Evolutionary conservation across 106 monocot genomes (phyloP), one percentile per base, ranked within the genome.

Genomic region (Chionographis japonica): DNA sequence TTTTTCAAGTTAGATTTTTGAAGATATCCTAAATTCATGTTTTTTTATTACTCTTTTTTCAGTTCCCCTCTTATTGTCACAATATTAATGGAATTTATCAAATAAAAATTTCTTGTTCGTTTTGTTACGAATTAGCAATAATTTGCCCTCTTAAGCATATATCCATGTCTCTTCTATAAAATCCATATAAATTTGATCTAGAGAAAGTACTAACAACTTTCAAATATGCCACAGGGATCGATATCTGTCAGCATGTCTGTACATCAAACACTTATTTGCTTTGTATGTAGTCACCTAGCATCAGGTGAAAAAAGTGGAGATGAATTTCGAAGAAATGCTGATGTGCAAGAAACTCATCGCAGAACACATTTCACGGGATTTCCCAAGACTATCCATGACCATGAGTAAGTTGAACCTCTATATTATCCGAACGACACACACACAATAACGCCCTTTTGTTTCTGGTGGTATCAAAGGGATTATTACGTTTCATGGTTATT

Each of bases 171-270:
- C 27, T 27, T 27, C 27, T 27, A 27, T 27, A 27, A 27, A 27
- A 27, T 27, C 1, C 5, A 46, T 46, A 10, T 46, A 46, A 5
- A 6, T 5, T 46, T 59, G 40, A 36, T 15, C 13, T 61, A 36
- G 4, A 61, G 36, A 16, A 20, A 27, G 39, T 54, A 40, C 52
- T 62, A 42, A 64, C 52, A n/a, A 36, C 37, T 55, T 78, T 40
- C 60, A 65, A 74, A 58, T 63, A 8, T 80, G 41, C 37, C 77
- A 61, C 84, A 94, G 93, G 94, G 94, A 64, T 83, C 94, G 16
- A 79, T 95, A 71, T 85, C 94, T 7, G 81, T 88, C 54, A 95
- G 95, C 80, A 91, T 95, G 95, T 95, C 95, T 3, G 71, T 95
- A 74, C 83, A 91, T 61, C 91, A 95, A 69, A 95, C 95, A 41